Evolutionary conservation across 805 yeast genomes (phyloP).

Genomic region (Wickerhamiella australiensis): DNA sequence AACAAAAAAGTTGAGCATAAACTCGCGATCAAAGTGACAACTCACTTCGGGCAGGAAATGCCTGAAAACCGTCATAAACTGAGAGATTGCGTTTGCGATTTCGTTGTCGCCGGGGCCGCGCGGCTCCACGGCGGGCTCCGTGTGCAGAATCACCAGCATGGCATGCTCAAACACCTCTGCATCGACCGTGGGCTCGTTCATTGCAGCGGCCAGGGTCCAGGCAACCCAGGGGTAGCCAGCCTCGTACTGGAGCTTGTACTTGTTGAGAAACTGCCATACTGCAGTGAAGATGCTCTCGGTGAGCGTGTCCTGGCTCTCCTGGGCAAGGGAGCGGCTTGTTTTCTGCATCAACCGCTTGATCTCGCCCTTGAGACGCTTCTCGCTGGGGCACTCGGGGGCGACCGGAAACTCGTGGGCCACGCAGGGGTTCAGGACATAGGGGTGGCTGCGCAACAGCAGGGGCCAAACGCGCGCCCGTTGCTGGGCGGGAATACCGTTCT

Average conservation of each 20-base stretch:
- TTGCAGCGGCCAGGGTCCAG: conserved; percentile 58
- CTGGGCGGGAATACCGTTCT: conserved; percentile 73
- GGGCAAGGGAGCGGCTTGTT: conserved; percentile 2
- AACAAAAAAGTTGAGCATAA: conserved; percentile 44
- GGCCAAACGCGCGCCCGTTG: conserved; percentile 80
- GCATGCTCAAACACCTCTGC: conserved; percentile 59
- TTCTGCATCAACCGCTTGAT: conserved; percentile 18
- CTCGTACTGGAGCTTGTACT: conserved; percentile 76
- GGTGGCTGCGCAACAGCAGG: conserved; percentile 63
- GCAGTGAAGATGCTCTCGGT: conserved; percentile 30
- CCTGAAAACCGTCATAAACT: conserved; percentile 52
- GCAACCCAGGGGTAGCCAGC: conserved; percentile 83
- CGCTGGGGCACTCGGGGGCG: conserved; percentile 14
- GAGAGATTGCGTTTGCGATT: conserved; percentile 18
- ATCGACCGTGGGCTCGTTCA: conserved; percentile 60
- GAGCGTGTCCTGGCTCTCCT: neutral
- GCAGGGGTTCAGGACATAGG: conserved; percentile 68
- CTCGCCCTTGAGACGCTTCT: conserved; percentile 27
- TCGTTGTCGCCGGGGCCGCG: conserved; percentile 23
- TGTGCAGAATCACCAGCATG: conserved; percentile 58
- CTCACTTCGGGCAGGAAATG: conserved; percentile 63
- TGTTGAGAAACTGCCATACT: conserved; percentile 48
- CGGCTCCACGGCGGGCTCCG: conserved; percentile 23
- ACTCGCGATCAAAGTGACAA: conserved; percentile 68
- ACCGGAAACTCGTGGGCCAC: conserved; percentile 34